phyloP scores from a whole-genome alignment of 768 basidiomycete species.

The Suillus alpinus region DNA sequence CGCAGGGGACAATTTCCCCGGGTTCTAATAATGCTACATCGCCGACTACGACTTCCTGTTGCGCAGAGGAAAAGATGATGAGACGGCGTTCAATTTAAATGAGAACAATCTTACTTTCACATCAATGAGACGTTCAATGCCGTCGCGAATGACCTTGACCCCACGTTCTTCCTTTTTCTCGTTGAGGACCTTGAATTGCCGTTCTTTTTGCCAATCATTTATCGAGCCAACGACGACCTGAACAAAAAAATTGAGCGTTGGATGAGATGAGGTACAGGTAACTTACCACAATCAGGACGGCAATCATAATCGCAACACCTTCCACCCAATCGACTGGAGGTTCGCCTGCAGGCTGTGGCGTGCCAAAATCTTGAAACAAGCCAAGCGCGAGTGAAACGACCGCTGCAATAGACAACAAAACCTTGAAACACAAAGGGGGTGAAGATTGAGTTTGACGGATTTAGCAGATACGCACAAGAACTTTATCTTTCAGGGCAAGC shows the following conservation, averaged over 20 bases:
- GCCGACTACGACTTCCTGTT: constrained; percentile 87
- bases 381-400: constrained; percentile 91
- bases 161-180: constrained; percentile 93
- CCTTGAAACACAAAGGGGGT: constrained; percentile 39
- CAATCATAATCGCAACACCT: constrained; percentile 80
- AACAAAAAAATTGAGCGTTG: background rate
- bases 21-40: constrained; percentile 91
- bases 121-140: constrained; percentile 68
- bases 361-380: constrained; percentile 90
- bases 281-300: constrained; percentile 71
- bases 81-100: background rate
- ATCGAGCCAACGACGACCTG: constrained; percentile 88
- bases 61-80: constrained; percentile 8
- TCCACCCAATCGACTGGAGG: constrained; percentile 97
- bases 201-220: constrained; percentile 99
- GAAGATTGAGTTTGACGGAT: background rate
- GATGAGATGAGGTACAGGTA: background rate
- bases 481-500: constrained; percentile 86
- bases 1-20: constrained; percentile 94
- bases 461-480: constrained; percentile 55
- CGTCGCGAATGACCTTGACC: constrained; percentile 78
- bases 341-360: constrained; percentile 49
- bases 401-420: constrained; percentile 89
- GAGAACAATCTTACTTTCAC: constrained; percentile 56
- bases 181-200: constrained; percentile 89